These are phyloP conservation scores for Suhomyces bribrorum DNA, from an alignment of 1,139 yeast genomes.

Conservation along the genomic window DNA sequence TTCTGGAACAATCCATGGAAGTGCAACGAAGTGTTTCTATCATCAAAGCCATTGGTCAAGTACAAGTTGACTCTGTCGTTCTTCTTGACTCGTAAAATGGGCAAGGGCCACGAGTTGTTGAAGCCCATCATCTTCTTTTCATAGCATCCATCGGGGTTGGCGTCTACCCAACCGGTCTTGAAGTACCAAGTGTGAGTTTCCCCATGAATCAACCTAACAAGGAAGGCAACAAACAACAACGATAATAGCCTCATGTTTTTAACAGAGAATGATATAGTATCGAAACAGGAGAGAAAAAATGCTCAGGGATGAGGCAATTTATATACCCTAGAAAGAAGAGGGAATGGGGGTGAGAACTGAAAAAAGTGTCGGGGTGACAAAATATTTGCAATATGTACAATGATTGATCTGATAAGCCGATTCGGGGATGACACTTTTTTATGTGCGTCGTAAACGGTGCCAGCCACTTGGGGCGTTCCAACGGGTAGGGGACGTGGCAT, in stretches of 20 bases:
- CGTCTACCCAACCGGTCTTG: constrained; percentile 68
- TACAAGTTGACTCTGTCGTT: constrained; percentile 77
- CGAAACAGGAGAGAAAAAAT: constrained; percentile 11
- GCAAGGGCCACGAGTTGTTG: constrained; percentile 86
- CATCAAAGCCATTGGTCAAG: constrained; percentile 67
- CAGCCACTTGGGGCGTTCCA: too few species aligned
- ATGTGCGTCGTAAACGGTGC: neutral
- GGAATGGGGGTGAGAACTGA: neutral
- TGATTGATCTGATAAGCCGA: constrained; percentile 12
- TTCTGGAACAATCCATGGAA: constrained; percentile 91
- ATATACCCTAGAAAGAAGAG: constrained; percentile 5
- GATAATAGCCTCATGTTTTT: constrained; percentile 21
- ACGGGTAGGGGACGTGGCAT: neutral
- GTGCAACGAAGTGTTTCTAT: constrained; percentile 74
- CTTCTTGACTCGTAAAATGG: constrained; percentile 64
- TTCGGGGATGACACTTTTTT: constrained; percentile 2
- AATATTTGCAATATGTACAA: neutral
- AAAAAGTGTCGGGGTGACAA: constrained; percentile 5
- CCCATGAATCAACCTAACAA: constrained; percentile 34
- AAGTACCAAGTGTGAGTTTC: constrained; percentile 68
- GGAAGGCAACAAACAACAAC: constrained; percentile 20
- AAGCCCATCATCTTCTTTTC: constrained; percentile 74
- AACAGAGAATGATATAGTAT: neutral
- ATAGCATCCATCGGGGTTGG: constrained; percentile 73
- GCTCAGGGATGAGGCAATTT: constrained; percentile 13